Conservation (phyloP, 345 rosid species). For the Cardamine resedifolia region DNA sequence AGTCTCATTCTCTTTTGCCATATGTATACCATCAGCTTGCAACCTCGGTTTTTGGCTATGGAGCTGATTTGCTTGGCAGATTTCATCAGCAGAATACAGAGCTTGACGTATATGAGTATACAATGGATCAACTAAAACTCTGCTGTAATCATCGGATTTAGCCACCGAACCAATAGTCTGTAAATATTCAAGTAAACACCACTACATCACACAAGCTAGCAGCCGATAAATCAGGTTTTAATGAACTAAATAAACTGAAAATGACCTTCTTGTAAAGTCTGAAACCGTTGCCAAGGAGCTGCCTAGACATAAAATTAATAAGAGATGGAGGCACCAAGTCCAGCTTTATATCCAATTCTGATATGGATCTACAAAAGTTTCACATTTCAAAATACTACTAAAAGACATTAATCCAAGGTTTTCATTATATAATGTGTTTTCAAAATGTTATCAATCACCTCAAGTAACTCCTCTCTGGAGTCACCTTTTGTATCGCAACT, state of each 20-base stretch:
- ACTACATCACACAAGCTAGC: constrained; percentile 1
- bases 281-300: constrained; percentile 86
- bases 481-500: constrained; percentile 68
- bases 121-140: constrained; percentile 65
- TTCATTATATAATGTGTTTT: background rate
- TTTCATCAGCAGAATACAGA: constrained; percentile 44
- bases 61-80: constrained; percentile 31
- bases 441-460: constrained; percentile 50
- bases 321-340: constrained; percentile 85
- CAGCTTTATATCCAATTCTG: constrained; percentile 77
- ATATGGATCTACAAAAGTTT: constrained; percentile 60
- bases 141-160: constrained; percentile 47
- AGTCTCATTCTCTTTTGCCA: constrained; percentile 25
- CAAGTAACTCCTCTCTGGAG: constrained; percentile 72
- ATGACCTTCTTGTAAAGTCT: constrained; percentile 81
- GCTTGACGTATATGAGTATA: constrained; percentile 55
- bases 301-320: constrained; percentile 83
- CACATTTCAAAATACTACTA: background rate
- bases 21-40: background rate
- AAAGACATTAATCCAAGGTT: background rate
- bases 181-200: constrained; percentile 11
- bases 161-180: constrained; percentile 69
- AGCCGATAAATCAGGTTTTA: background rate
- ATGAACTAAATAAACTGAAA: constrained; percentile 2
- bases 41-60: constrained; percentile 7